A percentile compares a stretch with the other conserved stretches of the same genome.
Evolutionary conservation across 352 stramenopile genomes (phyloP).

Genomic region (Elongisporangium undulatum): DNA sequence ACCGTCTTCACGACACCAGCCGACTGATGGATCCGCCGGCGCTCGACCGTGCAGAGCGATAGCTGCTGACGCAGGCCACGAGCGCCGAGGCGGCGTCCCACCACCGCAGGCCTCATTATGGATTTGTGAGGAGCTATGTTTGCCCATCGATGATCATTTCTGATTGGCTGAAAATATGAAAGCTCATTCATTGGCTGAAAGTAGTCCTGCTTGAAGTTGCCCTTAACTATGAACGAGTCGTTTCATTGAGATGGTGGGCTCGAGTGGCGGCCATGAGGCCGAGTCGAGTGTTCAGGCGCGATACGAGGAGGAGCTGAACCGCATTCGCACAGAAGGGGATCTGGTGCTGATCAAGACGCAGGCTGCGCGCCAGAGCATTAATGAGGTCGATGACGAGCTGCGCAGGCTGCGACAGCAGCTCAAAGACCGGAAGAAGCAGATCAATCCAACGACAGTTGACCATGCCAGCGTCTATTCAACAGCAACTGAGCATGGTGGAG

Average conservation of each 20-base stretch:
- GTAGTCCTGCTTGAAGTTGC: not conserved
- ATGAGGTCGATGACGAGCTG: slow-evolving; percentile 79
- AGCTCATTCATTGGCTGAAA: not conserved
- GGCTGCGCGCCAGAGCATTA: slow-evolving; percentile 89
- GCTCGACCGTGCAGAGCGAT: not conserved
- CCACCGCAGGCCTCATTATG: not conserved
- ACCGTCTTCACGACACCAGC: slow-evolving; percentile 16
- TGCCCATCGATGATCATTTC: not conserved
- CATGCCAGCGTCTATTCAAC: not conserved
- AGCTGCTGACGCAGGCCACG: not conserved
- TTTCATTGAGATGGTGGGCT: not conserved
- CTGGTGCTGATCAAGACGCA: slow-evolving; percentile 57
- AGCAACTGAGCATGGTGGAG: not conserved
- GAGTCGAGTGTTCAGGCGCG: slow-evolving; percentile 5
- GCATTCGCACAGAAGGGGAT: slow-evolving; percentile 71
- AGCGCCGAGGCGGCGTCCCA: not conserved
- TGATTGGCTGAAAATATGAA: not conserved
- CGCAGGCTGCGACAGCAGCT: slow-evolving; percentile 82
- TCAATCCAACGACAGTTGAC: slow-evolving; percentile 21
- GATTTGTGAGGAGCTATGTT: not conserved
- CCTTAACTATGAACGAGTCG: not conserved
- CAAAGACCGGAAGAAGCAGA: slow-evolving; percentile 80
- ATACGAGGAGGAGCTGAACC: slow-evolving; percentile 85
- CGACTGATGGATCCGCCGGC: not conserved
- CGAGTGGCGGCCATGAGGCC: not conserved